These are phyloP conservation scores for Eucalyptus pumila DNA, from an alignment of 345 rosid species.

Conservation along the genomic window DNA sequence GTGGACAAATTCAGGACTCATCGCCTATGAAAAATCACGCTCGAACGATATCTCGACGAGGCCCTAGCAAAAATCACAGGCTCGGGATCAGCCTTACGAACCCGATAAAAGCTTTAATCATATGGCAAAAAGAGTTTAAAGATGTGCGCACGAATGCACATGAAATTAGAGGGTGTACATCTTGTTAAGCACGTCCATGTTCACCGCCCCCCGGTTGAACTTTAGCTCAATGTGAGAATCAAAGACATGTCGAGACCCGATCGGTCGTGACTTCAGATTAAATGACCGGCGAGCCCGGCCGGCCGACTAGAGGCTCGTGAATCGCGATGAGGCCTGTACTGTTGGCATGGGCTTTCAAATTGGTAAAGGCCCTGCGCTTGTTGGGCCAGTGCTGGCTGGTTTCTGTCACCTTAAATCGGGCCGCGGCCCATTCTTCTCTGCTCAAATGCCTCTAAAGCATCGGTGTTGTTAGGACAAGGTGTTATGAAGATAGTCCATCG, in stretches of 20 bases:
- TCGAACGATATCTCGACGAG: not conserved
- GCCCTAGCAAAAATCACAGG: not conserved
- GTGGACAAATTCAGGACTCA: not conserved
- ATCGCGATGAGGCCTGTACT: not conserved
- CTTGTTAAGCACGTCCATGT: not conserved
- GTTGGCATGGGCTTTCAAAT: not conserved
- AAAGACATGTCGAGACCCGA: not conserved
- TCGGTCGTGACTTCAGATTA: not conserved
- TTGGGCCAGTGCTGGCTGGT: not conserved
- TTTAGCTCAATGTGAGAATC: not conserved
- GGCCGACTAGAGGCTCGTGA: not conserved
- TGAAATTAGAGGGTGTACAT: not conserved
- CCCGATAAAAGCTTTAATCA: not conserved
- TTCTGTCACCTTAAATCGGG: not conserved
- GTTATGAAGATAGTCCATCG: not conserved
- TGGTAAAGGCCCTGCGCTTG: not conserved
- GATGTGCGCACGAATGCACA: not conserved
- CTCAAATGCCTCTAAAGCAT: not conserved
- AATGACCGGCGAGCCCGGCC: not conserved
- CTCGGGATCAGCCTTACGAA: not conserved
- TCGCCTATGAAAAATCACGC: not conserved
- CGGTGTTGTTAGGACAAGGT: not conserved
- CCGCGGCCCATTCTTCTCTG: not conserved
- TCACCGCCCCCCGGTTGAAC: not conserved
- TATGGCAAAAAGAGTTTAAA: not conserved